Conservation (phyloP, 2,329 filamentous ascomycete species). For the Pleoardoris graminearum region DNA sequence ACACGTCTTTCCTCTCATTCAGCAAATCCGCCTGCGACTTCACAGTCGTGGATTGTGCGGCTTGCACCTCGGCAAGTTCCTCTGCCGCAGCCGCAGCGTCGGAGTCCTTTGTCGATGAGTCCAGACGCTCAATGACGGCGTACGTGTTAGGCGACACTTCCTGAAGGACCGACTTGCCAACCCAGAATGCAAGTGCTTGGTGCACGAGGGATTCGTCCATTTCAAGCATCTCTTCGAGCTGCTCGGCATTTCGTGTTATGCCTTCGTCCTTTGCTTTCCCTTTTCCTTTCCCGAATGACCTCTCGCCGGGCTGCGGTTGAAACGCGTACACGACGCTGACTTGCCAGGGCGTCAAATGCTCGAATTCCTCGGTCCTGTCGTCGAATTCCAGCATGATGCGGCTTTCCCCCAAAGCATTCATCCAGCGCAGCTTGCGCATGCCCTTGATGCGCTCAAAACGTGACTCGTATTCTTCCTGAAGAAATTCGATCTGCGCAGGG, state of each 20-base stretch:
- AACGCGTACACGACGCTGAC: constrained; percentile 88
- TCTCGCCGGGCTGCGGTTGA: constrained; percentile 43
- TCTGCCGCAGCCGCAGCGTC: constrained; percentile 44
- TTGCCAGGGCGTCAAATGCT: constrained; percentile 82
- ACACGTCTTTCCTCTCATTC: constrained; percentile 71
- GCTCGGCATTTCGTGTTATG: constrained; percentile 46
- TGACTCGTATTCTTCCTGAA: constrained; percentile 71
- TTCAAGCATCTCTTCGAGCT: constrained; percentile 60
- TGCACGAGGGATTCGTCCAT: constrained; percentile 76
- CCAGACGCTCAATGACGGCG: constrained; percentile 65
- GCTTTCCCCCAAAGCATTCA: constrained; percentile 78
- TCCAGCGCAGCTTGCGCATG: constrained; percentile 85
- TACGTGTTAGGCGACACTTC: constrained; percentile 56
- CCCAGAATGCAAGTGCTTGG: constrained; percentile 72
- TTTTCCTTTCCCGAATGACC: too few species aligned
- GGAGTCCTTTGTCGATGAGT: constrained; percentile 29
- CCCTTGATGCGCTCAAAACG: constrained; percentile 81
- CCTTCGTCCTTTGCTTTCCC: constrained; percentile 16
- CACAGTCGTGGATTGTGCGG: constrained; percentile 53
- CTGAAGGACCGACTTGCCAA: constrained; percentile 67
- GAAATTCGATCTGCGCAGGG: constrained; percentile 59
- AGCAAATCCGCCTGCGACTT: constrained; percentile 61
- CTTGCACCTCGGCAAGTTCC: constrained; percentile 42
- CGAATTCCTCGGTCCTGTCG: constrained; percentile 74
- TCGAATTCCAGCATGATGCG: constrained; percentile 79